These are phyloP conservation scores for Setaria italica DNA, from an alignment of 202 grass and related monocot genomes.

Conservation along the genomic window DNA sequence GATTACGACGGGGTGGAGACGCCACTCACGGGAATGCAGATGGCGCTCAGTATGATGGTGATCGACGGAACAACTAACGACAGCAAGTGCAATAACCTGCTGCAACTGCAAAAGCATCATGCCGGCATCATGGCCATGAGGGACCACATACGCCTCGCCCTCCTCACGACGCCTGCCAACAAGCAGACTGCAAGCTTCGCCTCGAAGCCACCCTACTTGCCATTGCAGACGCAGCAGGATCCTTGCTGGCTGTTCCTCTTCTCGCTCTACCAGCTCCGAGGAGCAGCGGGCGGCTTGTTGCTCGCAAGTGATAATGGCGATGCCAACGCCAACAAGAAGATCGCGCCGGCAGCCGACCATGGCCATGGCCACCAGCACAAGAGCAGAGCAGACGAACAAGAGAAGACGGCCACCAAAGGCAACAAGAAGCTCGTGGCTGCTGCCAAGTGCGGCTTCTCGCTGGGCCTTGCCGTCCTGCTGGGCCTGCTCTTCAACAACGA, in stretches of 20 bases:
- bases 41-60: constrained; percentile 37
- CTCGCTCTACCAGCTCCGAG: constrained; percentile 55
- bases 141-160: constrained; percentile 64
- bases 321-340: not conserved
- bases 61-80: no score
- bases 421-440: constrained; percentile 29
- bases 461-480: constrained; percentile 74
- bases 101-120: not conserved
- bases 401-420: no score
- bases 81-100: not conserved
- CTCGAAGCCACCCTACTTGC: not conserved
- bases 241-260: constrained; percentile 67
- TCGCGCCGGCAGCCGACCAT: not conserved
- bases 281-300: not conserved
- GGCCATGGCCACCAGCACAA: no score
- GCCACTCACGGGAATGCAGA: constrained; percentile 73
- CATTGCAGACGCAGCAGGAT: not conserved
- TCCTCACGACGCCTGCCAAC: constrained; percentile 38
- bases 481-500: constrained; percentile 79
- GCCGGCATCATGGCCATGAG: constrained; percentile 28
- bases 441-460: constrained; percentile 64
- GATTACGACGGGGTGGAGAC: constrained; percentile 48
- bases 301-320: not conserved
- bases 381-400: no score
- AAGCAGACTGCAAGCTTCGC: not conserved